phyloP scores from a whole-genome alignment of 176 grass and related monocot genomes.

The Puccinellia tenuiflora region DNA sequence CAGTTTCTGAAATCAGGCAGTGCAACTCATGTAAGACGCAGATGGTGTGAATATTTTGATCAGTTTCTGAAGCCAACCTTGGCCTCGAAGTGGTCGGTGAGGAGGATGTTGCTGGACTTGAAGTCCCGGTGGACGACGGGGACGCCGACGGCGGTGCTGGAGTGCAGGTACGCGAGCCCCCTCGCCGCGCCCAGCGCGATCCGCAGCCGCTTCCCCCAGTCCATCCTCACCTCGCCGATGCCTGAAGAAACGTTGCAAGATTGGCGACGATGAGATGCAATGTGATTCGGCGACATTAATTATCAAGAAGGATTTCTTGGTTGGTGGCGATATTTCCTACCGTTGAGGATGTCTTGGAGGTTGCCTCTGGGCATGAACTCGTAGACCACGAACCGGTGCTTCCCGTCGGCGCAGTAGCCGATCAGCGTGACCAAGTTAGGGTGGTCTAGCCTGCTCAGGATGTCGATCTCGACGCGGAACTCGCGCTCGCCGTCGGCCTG shows the following conservation, averaged over 20 bases:
- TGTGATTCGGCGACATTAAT: neutral
- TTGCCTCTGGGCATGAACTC: conserved; percentile 96
- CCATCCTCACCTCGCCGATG: conserved; percentile 68
- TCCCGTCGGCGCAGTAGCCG: conserved; percentile 95
- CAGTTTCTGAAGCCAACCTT: conserved; percentile 39
- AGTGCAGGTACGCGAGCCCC: conserved; percentile 88
- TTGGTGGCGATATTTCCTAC: neutral
- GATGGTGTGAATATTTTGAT: neutral
- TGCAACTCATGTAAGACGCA: neutral
- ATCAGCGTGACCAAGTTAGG: conserved; percentile 82
- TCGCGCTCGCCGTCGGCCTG: conserved; percentile 87
- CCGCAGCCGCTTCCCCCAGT: conserved; percentile 68
- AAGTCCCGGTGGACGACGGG: conserved; percentile 97
- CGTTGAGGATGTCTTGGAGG: conserved; percentile 79
- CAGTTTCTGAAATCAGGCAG: neutral
- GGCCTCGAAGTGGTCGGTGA: conserved; percentile 62
- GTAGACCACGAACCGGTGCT: conserved; percentile 91
- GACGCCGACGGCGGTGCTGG: conserved; percentile 66
- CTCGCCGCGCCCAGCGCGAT: conserved; percentile 86
- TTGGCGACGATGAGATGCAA: too few species aligned
- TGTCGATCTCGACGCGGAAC: conserved; percentile 95
- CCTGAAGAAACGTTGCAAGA: conserved; percentile 10
- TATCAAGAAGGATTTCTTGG: neutral
- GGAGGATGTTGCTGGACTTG: conserved; percentile 97
- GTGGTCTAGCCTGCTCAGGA: conserved; percentile 92